These are phyloP conservation scores for Malbranchea zuffiana DNA, from an alignment of 2,329 filamentous ascomycete genomes.

Conservation along the genomic window DNA sequence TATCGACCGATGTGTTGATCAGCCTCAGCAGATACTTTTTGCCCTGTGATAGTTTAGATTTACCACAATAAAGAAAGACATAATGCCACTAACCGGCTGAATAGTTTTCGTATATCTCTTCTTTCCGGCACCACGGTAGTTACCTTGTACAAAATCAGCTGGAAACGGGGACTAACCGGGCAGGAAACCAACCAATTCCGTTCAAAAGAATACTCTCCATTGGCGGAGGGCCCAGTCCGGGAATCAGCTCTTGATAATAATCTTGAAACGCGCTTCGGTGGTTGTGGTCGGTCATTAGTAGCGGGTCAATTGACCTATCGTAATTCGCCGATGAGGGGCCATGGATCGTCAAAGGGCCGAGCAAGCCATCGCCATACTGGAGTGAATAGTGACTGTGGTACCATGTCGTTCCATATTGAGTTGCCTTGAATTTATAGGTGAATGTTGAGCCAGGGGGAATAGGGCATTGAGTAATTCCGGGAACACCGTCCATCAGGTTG, in stretches of 20 bases:
- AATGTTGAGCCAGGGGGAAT: slow-evolving; percentile 25
- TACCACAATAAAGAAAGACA: neutral
- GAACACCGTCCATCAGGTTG: slow-evolving; percentile 24
- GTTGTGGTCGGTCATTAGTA: slow-evolving; percentile 28
- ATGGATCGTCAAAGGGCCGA: slow-evolving; percentile 27
- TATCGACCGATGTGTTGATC: slow-evolving; percentile 38
- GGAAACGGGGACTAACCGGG: neutral
- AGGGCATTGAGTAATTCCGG: slow-evolving; percentile 32
- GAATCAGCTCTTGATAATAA: slow-evolving; percentile 7
- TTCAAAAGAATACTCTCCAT: slow-evolving; percentile 18
- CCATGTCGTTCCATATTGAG: slow-evolving; percentile 24
- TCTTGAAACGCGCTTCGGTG: slow-evolving; percentile 12
- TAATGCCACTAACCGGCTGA: slow-evolving; percentile 3
- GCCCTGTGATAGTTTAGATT: slow-evolving; percentile 11
- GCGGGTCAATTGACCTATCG: slow-evolving; percentile 27
- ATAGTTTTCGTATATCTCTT: slow-evolving; percentile 3
- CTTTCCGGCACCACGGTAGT: slow-evolving; percentile 7
- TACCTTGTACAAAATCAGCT: slow-evolving; percentile 1
- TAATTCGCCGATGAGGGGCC: slow-evolving; percentile 32
- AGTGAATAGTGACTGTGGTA: slow-evolving; percentile 25
- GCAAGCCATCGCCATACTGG: slow-evolving; percentile 24
- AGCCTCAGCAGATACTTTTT: slow-evolving; percentile 27
- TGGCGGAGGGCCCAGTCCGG: slow-evolving; percentile 1
- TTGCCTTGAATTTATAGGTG: slow-evolving; percentile 25
- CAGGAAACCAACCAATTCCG: slow-evolving; percentile 14